Evolutionary conservation across 2,329 filamentous ascomycete genomes (phyloP).

Genomic region (Exophiala xenobiotica): DNA sequence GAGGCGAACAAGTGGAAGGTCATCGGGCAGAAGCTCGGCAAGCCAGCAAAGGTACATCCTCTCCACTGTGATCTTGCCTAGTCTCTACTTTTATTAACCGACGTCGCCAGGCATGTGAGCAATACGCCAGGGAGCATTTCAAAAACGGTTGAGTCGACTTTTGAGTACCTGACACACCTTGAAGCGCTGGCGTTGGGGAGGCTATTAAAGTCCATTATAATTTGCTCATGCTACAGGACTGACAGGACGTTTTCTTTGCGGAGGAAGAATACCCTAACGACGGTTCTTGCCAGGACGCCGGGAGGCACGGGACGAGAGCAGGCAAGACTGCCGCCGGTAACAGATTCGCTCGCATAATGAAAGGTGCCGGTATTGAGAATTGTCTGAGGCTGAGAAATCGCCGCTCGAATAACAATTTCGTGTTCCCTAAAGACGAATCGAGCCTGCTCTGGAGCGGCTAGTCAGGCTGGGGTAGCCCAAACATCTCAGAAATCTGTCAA

Average conservation of each 20-base stretch:
- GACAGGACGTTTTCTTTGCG: not conserved
- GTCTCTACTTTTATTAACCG: slow-evolving; percentile 1
- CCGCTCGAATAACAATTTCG: not conserved
- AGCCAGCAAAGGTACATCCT: slow-evolving; percentile 80
- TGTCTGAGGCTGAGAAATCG: not conserved
- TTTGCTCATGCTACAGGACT: not conserved
- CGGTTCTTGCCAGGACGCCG: not conserved
- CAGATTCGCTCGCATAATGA: not conserved
- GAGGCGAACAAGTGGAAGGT: slow-evolving; percentile 98
- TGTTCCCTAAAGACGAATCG: not conserved
- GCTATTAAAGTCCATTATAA: slow-evolving; percentile 4
- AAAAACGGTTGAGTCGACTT: slow-evolving; percentile 37
- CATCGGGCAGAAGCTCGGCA: slow-evolving; percentile 94
- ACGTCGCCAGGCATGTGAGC: slow-evolving; percentile 68
- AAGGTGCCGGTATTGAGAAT: not conserved
- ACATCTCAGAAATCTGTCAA: slow-evolving; percentile 24
- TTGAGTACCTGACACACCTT: slow-evolving; percentile 7
- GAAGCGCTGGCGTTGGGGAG: slow-evolving; percentile 18
- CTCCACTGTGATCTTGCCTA: not conserved
- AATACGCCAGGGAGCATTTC: slow-evolving; percentile 96
- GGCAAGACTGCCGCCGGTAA: not conserved
- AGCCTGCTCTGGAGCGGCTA: not conserved
- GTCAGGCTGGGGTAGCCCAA: slow-evolving; percentile 11
- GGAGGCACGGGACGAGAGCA: not conserved
- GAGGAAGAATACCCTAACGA: not conserved